Evolutionary conservation across 371 early-diverging fungal species (phyloP).

Genomic region (Rhizopus sp.): DNA sequence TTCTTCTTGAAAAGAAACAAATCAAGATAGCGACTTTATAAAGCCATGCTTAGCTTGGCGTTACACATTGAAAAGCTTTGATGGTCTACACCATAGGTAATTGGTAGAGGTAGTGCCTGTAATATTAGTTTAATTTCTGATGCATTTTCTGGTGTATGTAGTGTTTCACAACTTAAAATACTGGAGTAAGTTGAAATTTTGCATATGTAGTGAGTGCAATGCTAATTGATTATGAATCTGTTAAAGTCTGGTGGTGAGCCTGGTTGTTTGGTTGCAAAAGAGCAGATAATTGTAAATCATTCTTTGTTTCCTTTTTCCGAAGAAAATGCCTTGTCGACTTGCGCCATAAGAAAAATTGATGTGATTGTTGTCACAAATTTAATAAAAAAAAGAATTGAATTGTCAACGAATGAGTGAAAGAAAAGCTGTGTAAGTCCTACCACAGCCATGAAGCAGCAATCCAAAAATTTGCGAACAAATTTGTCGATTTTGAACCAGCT

Average conservation of each 20-base stretch:
- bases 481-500: conserved; percentile 23
- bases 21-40: too few species aligned
- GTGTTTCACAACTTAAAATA: conserved; percentile 16
- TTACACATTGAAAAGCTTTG: too few species aligned
- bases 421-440: conserved; percentile 9
- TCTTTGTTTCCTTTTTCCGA: conserved; percentile 12
- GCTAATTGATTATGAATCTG: conserved; percentile 25
- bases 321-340: conserved; percentile 25
- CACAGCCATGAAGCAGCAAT: conserved; percentile 19
- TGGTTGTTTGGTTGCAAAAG: conserved; percentile 26
- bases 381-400: conserved; percentile 14
- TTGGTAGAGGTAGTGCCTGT: too few species aligned
- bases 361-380: conserved; percentile 13
- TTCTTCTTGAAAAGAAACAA: too few species aligned
- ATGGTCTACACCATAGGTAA: too few species aligned
- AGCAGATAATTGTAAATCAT: conserved; percentile 21
- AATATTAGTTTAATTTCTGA: too few species aligned
- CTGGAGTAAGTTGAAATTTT: conserved; percentile 24
- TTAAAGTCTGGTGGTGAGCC: conserved; percentile 27
- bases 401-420: conserved; percentile 24
- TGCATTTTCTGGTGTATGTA: too few species aligned
- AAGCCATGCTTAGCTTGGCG: too few species aligned
- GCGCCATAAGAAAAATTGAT: conserved; percentile 22
- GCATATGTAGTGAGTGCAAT: conserved; percentile 19
- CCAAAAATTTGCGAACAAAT: conserved; percentile 24